A percentile compares a stretch with the other conserved stretches of the same genome.
phyloP scores from a whole-genome alignment of 305 asterid genomes.

The Rubia balearica region DNA sequence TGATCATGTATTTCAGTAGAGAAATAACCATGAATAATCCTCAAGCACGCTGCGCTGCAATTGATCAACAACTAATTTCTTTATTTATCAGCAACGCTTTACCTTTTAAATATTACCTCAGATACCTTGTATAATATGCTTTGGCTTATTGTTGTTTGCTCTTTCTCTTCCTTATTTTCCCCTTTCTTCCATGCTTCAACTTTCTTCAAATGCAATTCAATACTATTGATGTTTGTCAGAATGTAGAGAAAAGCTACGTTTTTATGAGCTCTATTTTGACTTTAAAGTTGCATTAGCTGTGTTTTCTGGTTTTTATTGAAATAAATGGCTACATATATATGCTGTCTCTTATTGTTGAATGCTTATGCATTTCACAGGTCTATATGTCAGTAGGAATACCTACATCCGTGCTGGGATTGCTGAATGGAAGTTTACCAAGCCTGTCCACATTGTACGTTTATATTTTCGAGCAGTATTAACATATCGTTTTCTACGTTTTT shows the following conservation, averaged over 20 bases:
- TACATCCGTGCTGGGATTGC: slow-evolving; percentile 90
- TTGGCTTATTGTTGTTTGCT: not conserved
- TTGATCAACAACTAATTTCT: not conserved
- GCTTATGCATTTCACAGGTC: slow-evolving; percentile 36
- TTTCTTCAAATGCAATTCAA: not conserved
- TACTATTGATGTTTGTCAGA: not conserved
- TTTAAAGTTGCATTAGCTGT: not conserved
- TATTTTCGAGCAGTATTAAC: slow-evolving; percentile 13
- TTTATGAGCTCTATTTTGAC: not conserved
- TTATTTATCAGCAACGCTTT: not conserved
- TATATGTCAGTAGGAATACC: slow-evolving; percentile 91
- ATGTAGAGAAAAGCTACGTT: not conserved
- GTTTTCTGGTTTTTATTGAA: not conserved
- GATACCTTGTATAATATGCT: not conserved
- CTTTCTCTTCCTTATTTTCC: not conserved
- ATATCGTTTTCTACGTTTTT: not conserved
- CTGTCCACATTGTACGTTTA: slow-evolving; percentile 80
- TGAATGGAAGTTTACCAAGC: slow-evolving; percentile 83
- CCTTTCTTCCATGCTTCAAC: not conserved
- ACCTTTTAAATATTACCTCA: not conserved
- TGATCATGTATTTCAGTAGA: not conserved
- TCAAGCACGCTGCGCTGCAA: not conserved
- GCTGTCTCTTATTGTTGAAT: not conserved
- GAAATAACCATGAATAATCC: not conserved
- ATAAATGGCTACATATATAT: not conserved